Base-by-base conservation (phyloP, 2,329 filamentous ascomycete species). In the Colletotrichum eleusines region DNA sequence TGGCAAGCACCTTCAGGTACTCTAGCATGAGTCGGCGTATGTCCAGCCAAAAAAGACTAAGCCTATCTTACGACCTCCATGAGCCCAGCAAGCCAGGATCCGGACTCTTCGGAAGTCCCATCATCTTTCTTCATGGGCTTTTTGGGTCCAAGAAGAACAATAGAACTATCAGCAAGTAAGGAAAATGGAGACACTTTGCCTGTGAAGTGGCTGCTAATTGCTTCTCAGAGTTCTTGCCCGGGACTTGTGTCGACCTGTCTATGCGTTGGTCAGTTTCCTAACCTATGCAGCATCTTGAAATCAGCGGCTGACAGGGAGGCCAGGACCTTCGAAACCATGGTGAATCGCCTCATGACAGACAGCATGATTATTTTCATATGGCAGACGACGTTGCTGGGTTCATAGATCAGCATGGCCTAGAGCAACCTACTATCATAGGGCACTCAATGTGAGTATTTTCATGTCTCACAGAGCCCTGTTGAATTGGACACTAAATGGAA, bases 101-200 rank as follows among this genome's bases (percentile, higher is more conserved):
- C 2, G 79, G 81, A 33, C 77, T 80, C 65, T 79, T 84, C 76
- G 78, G 80, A 69, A 81, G 83, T 48, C 93, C 95, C 2, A 94
- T 98, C 73, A 82, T 98, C 72, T 92, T 98, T 74, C 89, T 98
- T 77, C 95, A 98, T 79, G 95, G 96, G 1, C 86, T 98, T 14
- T 98, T 98, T 77, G 95, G 95, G 26, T 97, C 94, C 46, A 97
- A 97, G 84, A 94, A 94, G 84, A 98, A 98, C 80, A 97, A 98
- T 79, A 87, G 95, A 80, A 93, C 88, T 77, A 96, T 98, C 73
- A 97, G 94, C 91, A 97, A 94, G 95, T 97, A 85, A 80, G 92
- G 83, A 20, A 14, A 28, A 51, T 18, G 14, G 14, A 33, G 42
- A 16, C n/a, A 28, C 18, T 50, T 28, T 9, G n/a, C 26, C 26